Evolutionary conservation across 2,329 filamentous ascomycete genomes (phyloP), one percentile per base, ranked within the genome.

Genomic region (Fusarium begoniae): DNA sequence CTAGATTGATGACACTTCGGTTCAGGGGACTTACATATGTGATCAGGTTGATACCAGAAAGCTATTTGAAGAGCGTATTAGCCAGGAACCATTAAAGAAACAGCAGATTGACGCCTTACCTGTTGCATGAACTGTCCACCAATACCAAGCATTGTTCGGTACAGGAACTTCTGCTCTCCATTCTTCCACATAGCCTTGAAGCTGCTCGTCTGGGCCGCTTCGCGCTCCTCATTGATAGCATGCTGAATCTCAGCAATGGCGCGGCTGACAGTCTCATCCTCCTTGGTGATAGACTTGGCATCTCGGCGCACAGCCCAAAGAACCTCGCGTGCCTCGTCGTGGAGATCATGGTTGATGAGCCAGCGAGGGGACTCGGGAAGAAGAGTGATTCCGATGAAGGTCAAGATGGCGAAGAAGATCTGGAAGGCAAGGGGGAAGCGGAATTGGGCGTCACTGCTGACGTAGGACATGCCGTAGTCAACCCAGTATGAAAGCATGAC

Each of bases 91-190:
- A 51, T 5, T 4, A 35, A 10, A 8, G 17, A 14, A 32, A 35
- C 4, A 10, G 8, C 18, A 13, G 47, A 32, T 7, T 14, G 3
- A 6, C 8, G 17, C 44, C 38, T 18, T 3, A 70, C 67, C 60
- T 83, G 80, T 28, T 87, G 84, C 80, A 87, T 86, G 56, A 86
- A 85, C 55, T 86, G 84, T 4, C 82, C 83, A 6, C 84, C 82
- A 10, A 84, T 80, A 32, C 84, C 83, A 1, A 86, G 79, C 43
- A 86, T 70, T 0, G 82, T 84, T 18, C 81, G 79, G 59, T 82
- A 84, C 22, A 80, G 72, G 69, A 83, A 86, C 63, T 81, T 84
- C 61, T 85, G 83, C 15, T 81, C 79, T 9, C 83, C 84, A 53
- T 86, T 84, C 60, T 83, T 83, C 53, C 85, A 69, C 67, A 85